Base-by-base conservation (phyloP, 345 rosid species). In the Arabidopsis thaliana region DNA sequence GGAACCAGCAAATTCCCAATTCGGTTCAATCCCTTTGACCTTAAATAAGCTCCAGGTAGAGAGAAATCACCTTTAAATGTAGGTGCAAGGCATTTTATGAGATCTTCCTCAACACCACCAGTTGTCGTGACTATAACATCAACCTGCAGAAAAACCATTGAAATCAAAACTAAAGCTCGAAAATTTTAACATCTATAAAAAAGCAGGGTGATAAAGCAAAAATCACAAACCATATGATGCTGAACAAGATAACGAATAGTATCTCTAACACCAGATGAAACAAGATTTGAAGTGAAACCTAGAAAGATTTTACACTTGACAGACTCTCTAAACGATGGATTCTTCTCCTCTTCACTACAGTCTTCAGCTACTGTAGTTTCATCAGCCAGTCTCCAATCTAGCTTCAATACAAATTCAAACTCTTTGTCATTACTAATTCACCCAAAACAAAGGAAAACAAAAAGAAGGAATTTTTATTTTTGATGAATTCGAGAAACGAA, bases 41-140 rank as follows among this genome's bases (percentile, higher is more conserved):
- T 86, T 49, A 95, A 63, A 46, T 83, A 78, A 71, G 89, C 89
- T 69, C 99, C 94, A 0, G 94, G 90, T 23, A 95, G 71, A 28
- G 88, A 86, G 82, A 95, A 95, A 64, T 89, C 98, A 30, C 99
- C 97, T 87, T 87, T 90, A 46, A 66, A 95, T 0, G 97, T 92
- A 3, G 96, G 94, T 4, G 98, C 98, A 75, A 95, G 96, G 73
- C 99, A 92, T 79, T 95, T 95, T 4, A 92, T 88, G 3, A 95
- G 91, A 84, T 95, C 99, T 84, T 95, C 99, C 77, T 95, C 98
- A 53, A 95, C 89, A 23, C 99, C 99, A 78, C 99, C 99, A 25
- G 98, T 82, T 28, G 97, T 93, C 3, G 99, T 95, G 41, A 88
- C 98, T 42, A 95, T 81, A 48, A 95, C 98, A 89, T 95, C 93